Conservation (phyloP, 176 grass and related monocot genomes). For the Melocanna baccifera region DNA sequence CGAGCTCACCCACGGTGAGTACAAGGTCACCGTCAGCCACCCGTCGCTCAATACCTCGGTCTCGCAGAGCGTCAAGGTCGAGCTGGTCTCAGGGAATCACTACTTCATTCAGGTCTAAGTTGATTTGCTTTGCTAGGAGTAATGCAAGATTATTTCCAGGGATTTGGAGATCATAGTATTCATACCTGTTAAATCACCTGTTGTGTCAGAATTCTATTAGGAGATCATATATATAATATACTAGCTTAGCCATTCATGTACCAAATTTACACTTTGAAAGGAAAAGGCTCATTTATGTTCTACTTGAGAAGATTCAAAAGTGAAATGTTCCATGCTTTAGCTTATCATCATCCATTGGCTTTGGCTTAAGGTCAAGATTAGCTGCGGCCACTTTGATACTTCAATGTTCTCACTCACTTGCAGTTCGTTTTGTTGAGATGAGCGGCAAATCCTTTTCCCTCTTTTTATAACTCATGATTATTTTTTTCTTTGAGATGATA, state of each 20-base stretch:
- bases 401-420: not conserved
- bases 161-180: constrained; percentile 3
- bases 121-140: constrained; percentile 1
- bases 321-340: constrained; percentile 2
- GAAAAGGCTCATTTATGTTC: not conserved
- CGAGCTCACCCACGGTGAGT: constrained; percentile 60
- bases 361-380: constrained; percentile 25
- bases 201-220: not conserved
- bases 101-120: constrained; percentile 44
- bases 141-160: not conserved
- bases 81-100: constrained; percentile 31
- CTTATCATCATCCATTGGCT: not conserved
- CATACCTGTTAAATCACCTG: not conserved
- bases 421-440: not conserved
- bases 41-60: constrained; percentile 43
- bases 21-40: constrained; percentile 60
- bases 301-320: constrained; percentile 20
- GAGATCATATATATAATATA: constrained; percentile 9
- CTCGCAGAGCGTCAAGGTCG: constrained; percentile 52
- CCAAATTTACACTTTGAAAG: constrained; percentile 24
- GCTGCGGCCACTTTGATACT: not conserved
- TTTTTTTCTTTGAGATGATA: not conserved
- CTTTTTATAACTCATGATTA: not conserved
- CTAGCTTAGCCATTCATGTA: constrained; percentile 26
- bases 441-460: not conserved